Evolutionary conservation across 2,329 filamentous ascomycete species (phyloP).

Genomic region (Aspergillus neoniger): DNA sequence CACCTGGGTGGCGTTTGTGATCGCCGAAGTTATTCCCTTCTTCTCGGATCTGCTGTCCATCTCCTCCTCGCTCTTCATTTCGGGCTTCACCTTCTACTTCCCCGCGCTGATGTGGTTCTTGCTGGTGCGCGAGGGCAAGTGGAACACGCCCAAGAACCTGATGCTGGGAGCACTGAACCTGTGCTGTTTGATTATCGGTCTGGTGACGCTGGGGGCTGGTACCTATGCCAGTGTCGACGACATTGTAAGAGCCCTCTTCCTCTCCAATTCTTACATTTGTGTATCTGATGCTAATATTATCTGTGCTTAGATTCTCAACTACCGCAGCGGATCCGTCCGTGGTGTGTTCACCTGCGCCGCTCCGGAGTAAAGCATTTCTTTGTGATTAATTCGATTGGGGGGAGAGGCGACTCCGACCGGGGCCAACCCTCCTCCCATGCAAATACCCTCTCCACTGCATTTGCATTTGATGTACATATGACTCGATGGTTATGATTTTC

Average conservation of each 20-base stretch:
- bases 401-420: no score
- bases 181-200: constrained; percentile 67
- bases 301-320: neutral
- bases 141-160: constrained; percentile 44
- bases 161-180: constrained; percentile 65
- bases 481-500: neutral
- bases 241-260: constrained; percentile 31
- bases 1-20: constrained; percentile 80
- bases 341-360: constrained; percentile 4
- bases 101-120: constrained; percentile 48
- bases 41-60: constrained; percentile 65
- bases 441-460: neutral
- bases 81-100: constrained; percentile 81
- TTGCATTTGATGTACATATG: neutral
- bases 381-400: neutral
- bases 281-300: neutral
- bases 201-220: constrained; percentile 73
- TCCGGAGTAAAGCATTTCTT: neutral
- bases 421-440: neutral
- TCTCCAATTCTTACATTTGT: no score
- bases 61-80: constrained; percentile 71
- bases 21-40: constrained; percentile 83
- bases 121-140: constrained; percentile 30
- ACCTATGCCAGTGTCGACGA: constrained; percentile 66
- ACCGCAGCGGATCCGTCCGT: neutral